phyloP scores from a whole-genome alignment of 192 early-diverging fungal genomes.

The Martensiomyces pterosporus region DNA sequence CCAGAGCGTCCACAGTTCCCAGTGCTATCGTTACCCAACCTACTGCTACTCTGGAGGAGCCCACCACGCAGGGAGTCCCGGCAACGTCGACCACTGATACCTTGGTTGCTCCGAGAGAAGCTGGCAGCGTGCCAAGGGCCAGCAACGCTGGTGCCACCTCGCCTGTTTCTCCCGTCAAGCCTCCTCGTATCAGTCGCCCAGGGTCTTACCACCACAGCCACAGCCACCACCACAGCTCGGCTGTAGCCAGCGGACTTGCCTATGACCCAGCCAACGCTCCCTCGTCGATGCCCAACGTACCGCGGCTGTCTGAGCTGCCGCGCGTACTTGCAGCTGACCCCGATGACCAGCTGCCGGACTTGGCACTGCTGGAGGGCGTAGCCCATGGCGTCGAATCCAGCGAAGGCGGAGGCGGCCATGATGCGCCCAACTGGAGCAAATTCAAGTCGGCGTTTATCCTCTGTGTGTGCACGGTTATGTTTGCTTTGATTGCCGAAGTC shows the following conservation, averaged over 20 bases:
- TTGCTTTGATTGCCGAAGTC: constrained; percentile 89
- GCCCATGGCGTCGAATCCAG: constrained; percentile 54
- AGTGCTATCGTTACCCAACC: no score
- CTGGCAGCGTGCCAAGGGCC: not conserved
- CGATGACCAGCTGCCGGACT: constrained; percentile 44
- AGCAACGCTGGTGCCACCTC: no score
- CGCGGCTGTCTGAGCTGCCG: constrained; percentile 43
- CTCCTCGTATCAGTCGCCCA: not conserved
- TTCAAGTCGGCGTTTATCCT: constrained; percentile 73
- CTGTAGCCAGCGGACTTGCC: not conserved
- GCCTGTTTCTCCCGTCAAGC: no score
- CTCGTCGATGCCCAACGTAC: constrained; percentile 46
- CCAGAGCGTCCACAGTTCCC: no score
- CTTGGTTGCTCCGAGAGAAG: not conserved
- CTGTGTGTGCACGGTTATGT: constrained; percentile 76
- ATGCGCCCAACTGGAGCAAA: constrained; percentile 89
- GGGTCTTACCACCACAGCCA: no score
- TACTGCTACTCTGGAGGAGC: no score
- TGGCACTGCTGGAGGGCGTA: constrained; percentile 34
- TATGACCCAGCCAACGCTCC: constrained; percentile 35
- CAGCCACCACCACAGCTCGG: constrained; percentile 1
- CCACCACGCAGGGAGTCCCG: not conserved
- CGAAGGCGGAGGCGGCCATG: constrained; percentile 74
- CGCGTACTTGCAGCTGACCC: constrained; percentile 50
- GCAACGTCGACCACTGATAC: not conserved